Percentiles rank a stretch among this genome's conserved stretches.
Evolutionary conservation across 2,329 filamentous ascomycete species (phyloP).

Genomic region (Ascochyta fabae): DNA sequence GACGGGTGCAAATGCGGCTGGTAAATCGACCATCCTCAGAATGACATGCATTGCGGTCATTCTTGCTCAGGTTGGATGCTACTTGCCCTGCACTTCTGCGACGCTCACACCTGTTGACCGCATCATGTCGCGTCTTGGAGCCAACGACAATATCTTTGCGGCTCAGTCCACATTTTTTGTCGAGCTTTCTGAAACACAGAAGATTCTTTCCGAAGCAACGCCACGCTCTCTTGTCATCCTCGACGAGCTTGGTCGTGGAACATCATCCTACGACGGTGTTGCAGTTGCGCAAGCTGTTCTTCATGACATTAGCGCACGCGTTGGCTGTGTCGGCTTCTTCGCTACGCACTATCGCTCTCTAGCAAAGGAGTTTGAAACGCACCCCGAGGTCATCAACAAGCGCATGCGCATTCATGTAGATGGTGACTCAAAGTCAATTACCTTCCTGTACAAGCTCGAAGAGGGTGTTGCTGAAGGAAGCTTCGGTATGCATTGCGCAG

Average conservation of each 20-base stretch:
- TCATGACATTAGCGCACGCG: conserved; percentile 92
- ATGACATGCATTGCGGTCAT: conserved; percentile 98
- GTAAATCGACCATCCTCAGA: conserved; percentile 93
- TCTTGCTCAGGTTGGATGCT: conserved; percentile 95
- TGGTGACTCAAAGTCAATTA: conserved; percentile 81
- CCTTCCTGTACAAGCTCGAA: conserved; percentile 94
- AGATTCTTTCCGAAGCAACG: conserved; percentile 93
- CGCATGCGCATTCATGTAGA: conserved; percentile 97
- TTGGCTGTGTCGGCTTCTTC: conserved; percentile 94
- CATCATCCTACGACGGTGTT: conserved; percentile 93
- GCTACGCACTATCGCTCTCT: conserved; percentile 97
- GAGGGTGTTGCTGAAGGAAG: conserved; percentile 93
- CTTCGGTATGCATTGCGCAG: conserved; percentile 98
- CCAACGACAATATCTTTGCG: conserved; percentile 98
- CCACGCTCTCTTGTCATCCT: conserved; percentile 94
- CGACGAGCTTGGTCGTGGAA: conserved; percentile 93
- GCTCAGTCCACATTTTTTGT: conserved; percentile 98
- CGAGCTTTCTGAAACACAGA: conserved; percentile 95
- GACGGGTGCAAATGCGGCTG: conserved; percentile 95
- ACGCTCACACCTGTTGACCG: conserved; percentile 89
- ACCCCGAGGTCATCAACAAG: conserved; percentile 84
- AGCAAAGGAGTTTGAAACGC: conserved; percentile 85
- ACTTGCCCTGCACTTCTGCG: conserved; percentile 83
- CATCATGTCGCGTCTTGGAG: conserved; percentile 97
- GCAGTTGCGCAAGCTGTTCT: conserved; percentile 95